Conservation (phyloP, 1,139 yeast species). For the Debaryomyces nepalensis region DNA sequence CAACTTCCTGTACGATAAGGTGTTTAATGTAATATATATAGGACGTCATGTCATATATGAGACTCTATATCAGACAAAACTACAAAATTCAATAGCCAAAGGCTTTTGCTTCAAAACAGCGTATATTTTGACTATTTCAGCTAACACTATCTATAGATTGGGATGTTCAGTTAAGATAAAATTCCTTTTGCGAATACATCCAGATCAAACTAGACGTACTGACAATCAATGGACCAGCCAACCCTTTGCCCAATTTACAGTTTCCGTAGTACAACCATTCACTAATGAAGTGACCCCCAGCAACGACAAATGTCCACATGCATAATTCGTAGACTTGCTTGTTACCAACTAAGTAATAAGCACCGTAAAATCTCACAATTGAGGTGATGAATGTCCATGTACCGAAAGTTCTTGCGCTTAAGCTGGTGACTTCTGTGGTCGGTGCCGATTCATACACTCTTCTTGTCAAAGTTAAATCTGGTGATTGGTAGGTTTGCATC, state of each 20-base stretch:
- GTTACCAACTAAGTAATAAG: conserved; percentile 66
- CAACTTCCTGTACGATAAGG: too few species aligned
- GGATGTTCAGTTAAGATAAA: conserved; percentile 34
- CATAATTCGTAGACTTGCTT: conserved; percentile 78
- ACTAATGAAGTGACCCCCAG: conserved; percentile 78
- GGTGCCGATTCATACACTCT: conserved; percentile 78
- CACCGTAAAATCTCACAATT: conserved; percentile 84
- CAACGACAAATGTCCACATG: conserved; percentile 81
- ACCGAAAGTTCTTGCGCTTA: conserved; percentile 95
- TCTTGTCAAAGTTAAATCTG: conserved; percentile 71
- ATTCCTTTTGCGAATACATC: conserved; percentile 64
- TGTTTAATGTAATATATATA: too few species aligned
- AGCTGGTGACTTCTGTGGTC: conserved; percentile 58
- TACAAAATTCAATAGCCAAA: too few species aligned
- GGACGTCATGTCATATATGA: too few species aligned
- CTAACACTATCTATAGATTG: too few species aligned
- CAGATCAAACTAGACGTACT: conserved; percentile 59
- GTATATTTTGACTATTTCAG: too few species aligned
- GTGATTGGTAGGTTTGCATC: conserved; percentile 76
- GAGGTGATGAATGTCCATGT: conserved; percentile 95
- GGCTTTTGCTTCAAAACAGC: too few species aligned
- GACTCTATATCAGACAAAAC: too few species aligned
- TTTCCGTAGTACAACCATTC: conserved; percentile 85
- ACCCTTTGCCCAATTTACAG: conserved; percentile 84
- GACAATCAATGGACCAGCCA: conserved; percentile 82